A percentile compares a stretch with the other conserved stretches of the same genome.
phyloP scores from a whole-genome alignment of 345 rosid genomes.

The Alliaria petiolata region DNA sequence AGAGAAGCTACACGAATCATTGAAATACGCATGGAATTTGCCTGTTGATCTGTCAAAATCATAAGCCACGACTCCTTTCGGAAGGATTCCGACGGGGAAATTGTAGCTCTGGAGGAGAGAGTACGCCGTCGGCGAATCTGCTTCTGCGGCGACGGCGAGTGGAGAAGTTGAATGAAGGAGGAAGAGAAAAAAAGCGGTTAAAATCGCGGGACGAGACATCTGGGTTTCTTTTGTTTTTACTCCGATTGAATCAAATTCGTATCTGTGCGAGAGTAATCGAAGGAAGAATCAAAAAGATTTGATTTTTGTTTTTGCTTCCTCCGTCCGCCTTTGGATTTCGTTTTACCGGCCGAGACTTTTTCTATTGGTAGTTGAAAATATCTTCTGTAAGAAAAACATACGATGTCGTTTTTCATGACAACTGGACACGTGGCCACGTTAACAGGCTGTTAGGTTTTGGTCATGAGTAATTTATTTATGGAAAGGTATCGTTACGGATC shows the following conservation, averaged over 20 bases:
- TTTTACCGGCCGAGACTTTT: background rate
- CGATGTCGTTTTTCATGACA: background rate
- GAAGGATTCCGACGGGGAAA: constrained; percentile 84
- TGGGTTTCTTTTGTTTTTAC: too few relatives aligned
- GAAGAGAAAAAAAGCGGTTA: constrained; percentile 24
- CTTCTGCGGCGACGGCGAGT: constrained; percentile 21
- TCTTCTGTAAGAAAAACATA: background rate
- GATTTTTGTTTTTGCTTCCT: background rate
- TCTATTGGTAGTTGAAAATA: background rate
- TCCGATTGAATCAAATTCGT: background rate
- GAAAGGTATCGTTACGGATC: background rate
- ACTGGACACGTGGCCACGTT: background rate
- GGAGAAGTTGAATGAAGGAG: constrained; percentile 23
- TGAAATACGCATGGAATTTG: constrained; percentile 51
- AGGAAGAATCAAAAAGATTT: background rate
- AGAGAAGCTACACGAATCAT: constrained; percentile 75
- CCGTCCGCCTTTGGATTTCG: background rate
- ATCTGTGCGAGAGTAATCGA: background rate
- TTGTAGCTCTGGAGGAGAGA: constrained; percentile 59
- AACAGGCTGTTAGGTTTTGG: background rate
- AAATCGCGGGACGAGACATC: constrained; percentile 7
- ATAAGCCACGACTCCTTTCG: constrained; percentile 57
- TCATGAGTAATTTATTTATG: background rate
- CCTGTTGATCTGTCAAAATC: constrained; percentile 67
- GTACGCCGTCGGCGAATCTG: constrained; percentile 51